Percentiles rank a stretch among this genome's conserved stretches.
Conservation (phyloP, 441 rosid genomes). For the Erodium chrysanthum region DNA sequence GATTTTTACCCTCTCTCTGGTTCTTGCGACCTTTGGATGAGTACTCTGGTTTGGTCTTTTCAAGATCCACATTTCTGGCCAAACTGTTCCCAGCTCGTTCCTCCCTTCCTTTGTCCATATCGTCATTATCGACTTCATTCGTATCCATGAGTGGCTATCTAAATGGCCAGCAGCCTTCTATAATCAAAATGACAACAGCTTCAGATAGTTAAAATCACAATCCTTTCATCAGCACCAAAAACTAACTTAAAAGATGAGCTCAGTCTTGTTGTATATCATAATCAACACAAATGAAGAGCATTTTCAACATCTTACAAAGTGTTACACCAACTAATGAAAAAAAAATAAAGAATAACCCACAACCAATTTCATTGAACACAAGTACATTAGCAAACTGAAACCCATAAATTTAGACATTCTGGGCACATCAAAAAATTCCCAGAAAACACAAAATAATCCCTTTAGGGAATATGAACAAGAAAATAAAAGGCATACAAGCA, state of each 20-base stretch:
- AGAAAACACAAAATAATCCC: background rate
- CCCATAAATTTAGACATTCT: too few relatives aligned
- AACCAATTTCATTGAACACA: too few relatives aligned
- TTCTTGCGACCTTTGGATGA: conserved; percentile 23
- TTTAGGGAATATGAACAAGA: background rate
- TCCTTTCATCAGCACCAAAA: background rate
- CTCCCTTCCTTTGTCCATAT: conserved; percentile 42
- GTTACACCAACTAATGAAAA: background rate
- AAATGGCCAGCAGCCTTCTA: background rate
- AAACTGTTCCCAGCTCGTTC: conserved; percentile 31
- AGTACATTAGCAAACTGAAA: too few relatives aligned
- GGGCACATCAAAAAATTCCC: background rate
- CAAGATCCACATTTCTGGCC: conserved; percentile 23
- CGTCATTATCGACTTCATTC: conserved; percentile 21
- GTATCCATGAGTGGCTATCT: conserved; percentile 12
- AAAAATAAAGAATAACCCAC: background rate
- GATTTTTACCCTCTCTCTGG: conserved; percentile 15
- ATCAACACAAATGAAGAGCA: background rate
- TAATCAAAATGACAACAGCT: background rate
- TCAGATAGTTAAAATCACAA: background rate
- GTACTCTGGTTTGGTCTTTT: conserved; percentile 19
- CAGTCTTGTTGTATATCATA: background rate
- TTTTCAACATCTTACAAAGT: too few relatives aligned
- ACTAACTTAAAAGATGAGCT: background rate
- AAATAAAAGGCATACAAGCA: background rate